Percentiles rank a stretch among this genome's conserved stretches.
phyloP scores from a whole-genome alignment of 2,329 filamentous ascomycete genomes.

The Hyphodiscus sp. region DNA sequence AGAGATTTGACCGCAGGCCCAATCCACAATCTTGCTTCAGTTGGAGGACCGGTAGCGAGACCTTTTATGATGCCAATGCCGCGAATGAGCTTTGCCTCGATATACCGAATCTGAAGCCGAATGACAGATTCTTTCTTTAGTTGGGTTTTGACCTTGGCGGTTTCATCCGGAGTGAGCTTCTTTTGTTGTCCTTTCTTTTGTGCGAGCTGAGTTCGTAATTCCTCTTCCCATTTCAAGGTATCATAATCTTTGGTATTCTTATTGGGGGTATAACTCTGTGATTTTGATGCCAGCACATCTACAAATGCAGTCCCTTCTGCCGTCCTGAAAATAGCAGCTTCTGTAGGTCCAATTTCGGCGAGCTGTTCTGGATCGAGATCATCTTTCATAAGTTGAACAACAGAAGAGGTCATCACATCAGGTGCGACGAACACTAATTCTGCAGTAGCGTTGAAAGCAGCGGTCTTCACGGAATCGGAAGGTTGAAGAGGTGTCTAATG shows the following conservation, averaged over 20 bases:
- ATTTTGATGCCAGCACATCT: slow-evolving; percentile 83
- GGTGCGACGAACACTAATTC: slow-evolving; percentile 93
- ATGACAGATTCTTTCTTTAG: slow-evolving; percentile 80
- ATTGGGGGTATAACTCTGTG: slow-evolving; percentile 61
- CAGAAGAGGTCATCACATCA: slow-evolving; percentile 66
- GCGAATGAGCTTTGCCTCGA: slow-evolving; percentile 67
- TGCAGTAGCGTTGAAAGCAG: slow-evolving; percentile 78
- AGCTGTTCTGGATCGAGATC: slow-evolving; percentile 70
- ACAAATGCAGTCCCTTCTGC: slow-evolving; percentile 83
- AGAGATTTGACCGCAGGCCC: slow-evolving; percentile 70
- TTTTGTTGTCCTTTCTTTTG: slow-evolving; percentile 87
- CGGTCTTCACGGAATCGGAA: slow-evolving; percentile 48
- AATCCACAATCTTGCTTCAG: slow-evolving; percentile 83
- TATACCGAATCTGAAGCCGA: slow-evolving; percentile 60
- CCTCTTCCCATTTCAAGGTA: slow-evolving; percentile 94
- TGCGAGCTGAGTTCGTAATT: slow-evolving; percentile 79
- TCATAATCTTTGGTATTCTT: slow-evolving; percentile 96
- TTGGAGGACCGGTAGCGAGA: slow-evolving; percentile 81
- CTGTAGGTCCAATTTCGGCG: slow-evolving; percentile 69
- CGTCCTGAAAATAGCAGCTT: slow-evolving; percentile 88
- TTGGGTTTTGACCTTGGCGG: slow-evolving; percentile 84
- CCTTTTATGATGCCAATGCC: slow-evolving; percentile 81
- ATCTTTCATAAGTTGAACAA: slow-evolving; percentile 65
- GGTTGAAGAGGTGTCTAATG: slow-evolving; percentile 23
- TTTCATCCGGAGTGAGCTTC: slow-evolving; percentile 86